phyloP scores from a whole-genome alignment of 176 grass and related monocot genomes.

The Elymus sibiricus region DNA sequence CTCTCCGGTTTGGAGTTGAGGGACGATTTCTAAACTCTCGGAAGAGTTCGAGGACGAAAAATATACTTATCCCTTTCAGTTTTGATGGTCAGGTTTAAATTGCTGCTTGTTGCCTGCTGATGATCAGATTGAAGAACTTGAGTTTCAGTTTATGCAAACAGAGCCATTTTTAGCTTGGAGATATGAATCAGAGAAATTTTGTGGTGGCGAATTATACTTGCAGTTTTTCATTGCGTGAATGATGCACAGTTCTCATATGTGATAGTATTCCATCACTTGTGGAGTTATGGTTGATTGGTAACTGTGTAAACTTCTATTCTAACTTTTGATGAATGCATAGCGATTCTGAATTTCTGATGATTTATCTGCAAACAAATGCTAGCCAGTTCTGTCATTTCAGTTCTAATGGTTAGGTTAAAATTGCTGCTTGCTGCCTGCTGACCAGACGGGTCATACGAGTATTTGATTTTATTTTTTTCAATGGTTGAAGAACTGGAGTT shows the following conservation, averaged over 20 bases:
- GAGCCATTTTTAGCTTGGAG: not conserved
- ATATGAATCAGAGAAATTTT: not conserved
- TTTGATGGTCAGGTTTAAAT: not conserved
- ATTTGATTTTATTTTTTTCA: not conserved
- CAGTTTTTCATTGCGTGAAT: not conserved
- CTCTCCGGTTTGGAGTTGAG: too few species aligned
- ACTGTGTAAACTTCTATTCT: not conserved
- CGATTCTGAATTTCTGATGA: not conserved
- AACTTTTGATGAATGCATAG: not conserved
- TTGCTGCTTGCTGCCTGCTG: not conserved
- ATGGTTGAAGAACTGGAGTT: not conserved
- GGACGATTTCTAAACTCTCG: too few species aligned
- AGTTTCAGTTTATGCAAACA: not conserved
- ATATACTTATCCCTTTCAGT: too few species aligned
- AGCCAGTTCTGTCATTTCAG: not conserved
- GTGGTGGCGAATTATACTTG: not conserved
- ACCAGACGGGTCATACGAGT: not conserved
- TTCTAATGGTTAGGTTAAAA: not conserved
- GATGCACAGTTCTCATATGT: not conserved
- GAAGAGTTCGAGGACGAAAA: too few species aligned
- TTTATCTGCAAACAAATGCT: not conserved
- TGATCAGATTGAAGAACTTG: not conserved
- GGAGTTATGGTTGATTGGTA: not conserved
- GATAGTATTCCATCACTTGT: not conserved
- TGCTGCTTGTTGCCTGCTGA: not conserved